Conservation (phyloP, 176 grass and related monocot species). For the Oryza brachyantha region DNA sequence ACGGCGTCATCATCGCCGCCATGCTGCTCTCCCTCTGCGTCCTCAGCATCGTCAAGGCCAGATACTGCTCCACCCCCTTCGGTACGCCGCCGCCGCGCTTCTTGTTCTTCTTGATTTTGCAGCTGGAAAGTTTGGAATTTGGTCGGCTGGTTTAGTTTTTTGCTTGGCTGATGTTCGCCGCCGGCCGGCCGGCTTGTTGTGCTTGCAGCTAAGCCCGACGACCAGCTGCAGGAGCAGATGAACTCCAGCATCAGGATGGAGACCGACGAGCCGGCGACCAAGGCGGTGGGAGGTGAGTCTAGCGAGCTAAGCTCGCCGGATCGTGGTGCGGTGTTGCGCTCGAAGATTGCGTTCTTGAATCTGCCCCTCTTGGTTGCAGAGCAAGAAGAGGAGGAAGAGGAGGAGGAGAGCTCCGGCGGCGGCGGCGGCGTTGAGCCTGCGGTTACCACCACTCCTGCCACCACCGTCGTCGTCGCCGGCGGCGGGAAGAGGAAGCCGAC, state of each 20-base stretch:
- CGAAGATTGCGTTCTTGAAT: neutral
- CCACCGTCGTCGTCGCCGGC: too few species aligned
- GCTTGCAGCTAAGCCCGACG: slow-evolving; percentile 44
- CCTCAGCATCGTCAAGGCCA: slow-evolving; percentile 69
- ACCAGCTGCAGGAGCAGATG: slow-evolving; percentile 57
- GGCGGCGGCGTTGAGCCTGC: neutral
- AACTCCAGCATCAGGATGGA: slow-evolving; percentile 48
- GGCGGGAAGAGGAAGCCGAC: slow-evolving; percentile 37
- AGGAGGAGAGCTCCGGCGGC: neutral
- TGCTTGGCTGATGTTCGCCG: neutral
- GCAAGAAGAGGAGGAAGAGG: slow-evolving; percentile 5
- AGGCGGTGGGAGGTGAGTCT: slow-evolving; percentile 34
- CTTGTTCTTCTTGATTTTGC: neutral
- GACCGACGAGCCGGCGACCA: slow-evolving; percentile 37
- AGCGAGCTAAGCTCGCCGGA: neutral
- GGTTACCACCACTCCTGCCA: neutral
- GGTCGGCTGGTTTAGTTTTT: neutral
- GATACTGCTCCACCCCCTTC: slow-evolving; percentile 60
- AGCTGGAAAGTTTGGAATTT: neutral
- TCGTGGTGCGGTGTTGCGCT: neutral
- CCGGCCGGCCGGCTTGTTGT: neutral
- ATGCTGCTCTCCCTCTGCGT: slow-evolving; percentile 73
- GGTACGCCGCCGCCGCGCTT: neutral
- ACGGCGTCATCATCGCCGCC: slow-evolving; percentile 62
- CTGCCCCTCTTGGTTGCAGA: neutral